Conservation (phyloP, 163 green algal species). For the Trebouxiophyceae sp. region DNA sequence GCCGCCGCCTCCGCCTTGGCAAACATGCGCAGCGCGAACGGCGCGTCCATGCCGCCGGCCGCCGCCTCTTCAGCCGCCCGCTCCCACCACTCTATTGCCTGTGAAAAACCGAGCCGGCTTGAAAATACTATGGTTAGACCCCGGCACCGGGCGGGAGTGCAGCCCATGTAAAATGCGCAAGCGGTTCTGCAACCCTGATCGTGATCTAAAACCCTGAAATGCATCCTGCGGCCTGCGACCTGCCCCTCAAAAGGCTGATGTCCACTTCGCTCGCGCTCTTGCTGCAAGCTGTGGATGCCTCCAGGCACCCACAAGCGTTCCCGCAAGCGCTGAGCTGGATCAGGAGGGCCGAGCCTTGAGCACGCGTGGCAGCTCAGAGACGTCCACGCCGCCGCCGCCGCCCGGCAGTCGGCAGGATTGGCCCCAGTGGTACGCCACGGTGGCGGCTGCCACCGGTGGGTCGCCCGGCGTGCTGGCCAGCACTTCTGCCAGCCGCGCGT, state of each 20-base stretch:
- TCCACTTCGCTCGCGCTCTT: not conserved
- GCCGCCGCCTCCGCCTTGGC: slow-evolving; percentile 12
- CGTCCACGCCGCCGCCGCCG: slow-evolving; percentile 15
- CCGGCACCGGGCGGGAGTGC: too few relatives aligned
- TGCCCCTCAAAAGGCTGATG: not conserved
- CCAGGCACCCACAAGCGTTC: slow-evolving; percentile 27
- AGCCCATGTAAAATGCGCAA: too few relatives aligned
- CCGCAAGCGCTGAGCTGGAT: slow-evolving; percentile 20
- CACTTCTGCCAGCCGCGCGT: slow-evolving; percentile 51
- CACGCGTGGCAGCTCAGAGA: slow-evolving; percentile 23
- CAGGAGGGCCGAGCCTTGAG: slow-evolving; percentile 10
- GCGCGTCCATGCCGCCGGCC: slow-evolving; percentile 8
- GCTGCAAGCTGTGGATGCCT: not conserved
- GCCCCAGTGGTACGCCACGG: slow-evolving; percentile 64
- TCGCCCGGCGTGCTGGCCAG: slow-evolving; percentile 37
- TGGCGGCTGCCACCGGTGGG: slow-evolving; percentile 33
- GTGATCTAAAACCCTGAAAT: not conserved
- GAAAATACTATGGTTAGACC: too few relatives aligned
- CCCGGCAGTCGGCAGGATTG: slow-evolving; percentile 21
- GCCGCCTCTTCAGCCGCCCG: slow-evolving; percentile 22
- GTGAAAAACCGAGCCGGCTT: not conserved
- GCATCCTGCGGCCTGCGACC: not conserved
- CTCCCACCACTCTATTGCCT: slow-evolving; percentile 59
- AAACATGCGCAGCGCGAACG: slow-evolving; percentile 23
- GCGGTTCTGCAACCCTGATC: too few relatives aligned